Base-by-base conservation (phyloP, 2,329 filamentous ascomycete genomes). In the Arthroderma uncinatum region DNA sequence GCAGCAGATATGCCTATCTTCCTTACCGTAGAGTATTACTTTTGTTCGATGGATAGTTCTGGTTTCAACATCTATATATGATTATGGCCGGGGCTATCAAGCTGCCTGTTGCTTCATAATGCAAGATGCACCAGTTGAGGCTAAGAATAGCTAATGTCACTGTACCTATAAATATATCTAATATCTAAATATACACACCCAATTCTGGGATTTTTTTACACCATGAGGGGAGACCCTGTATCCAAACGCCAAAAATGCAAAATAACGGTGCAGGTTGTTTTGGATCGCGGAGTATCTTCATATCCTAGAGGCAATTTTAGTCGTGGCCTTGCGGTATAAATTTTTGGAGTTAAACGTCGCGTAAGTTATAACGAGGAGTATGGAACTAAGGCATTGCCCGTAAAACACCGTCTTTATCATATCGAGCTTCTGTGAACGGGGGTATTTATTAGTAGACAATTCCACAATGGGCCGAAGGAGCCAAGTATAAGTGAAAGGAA, bases 381-480 rank as follows among this genome's bases (percentile, higher is more conserved):
- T 25, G 25, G 14, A 28, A 23, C 36, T 57, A 64, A 34, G 79
- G 74, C 33, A 82, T 74, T 8, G 82, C 80, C 57, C 73, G 81
- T 60, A 92, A 73, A 65, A 85, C 81, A 1, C 88, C 87, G 65
- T 90, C 85, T 64, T 90, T 83, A 71, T 92, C 88, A 71, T 93
- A 93, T 70, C 82, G 87, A 53, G 89, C 89, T 74, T 93, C 86
- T 89, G 69, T 59, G 53, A 50, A 44, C 12, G 25, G 16, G 7
- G n/a, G 12, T 5, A 14, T 21, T 14, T 2, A 37, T 54, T 50
- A 54, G 56, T 30, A 56, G 33, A n/a, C 16, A 2, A 50, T 7
- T 37, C 19, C 54, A 19, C 8, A 4, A 53, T 10, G 36, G 34
- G 54, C 6, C 28, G n/a, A 5, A 21, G 12, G 14, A 14, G 28